Evolutionary conservation across 306 rosid genomes (phyloP).

Genomic region (Potentilla sterilis): DNA sequence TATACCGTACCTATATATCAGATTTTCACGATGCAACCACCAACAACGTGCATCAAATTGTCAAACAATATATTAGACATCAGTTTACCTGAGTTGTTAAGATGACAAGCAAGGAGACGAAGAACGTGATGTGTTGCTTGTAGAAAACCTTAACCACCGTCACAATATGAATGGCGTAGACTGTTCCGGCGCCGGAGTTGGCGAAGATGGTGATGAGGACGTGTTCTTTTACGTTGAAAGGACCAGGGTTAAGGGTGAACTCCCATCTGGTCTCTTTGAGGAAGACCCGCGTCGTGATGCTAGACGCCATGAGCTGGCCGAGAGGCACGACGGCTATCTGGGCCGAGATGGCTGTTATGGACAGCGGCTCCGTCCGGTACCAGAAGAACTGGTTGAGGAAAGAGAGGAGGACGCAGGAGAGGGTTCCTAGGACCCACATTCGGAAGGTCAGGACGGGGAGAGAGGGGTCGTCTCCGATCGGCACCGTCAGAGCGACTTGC

Average conservation of each 20-base stretch:
- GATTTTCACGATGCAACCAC: neutral
- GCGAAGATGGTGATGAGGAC: conserved; percentile 93
- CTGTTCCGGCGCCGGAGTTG: conserved; percentile 90
- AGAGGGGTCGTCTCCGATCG: conserved; percentile 59
- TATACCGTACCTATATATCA: neutral
- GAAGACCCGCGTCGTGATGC: conserved; percentile 50
- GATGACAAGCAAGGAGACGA: conserved; percentile 66
- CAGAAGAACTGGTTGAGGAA: conserved; percentile 93
- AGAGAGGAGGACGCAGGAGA: conserved; percentile 66
- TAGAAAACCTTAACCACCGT: conserved; percentile 77
- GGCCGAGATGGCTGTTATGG: conserved; percentile 82
- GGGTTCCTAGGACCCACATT: conserved; percentile 83
- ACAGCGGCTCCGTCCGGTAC: conserved; percentile 81
- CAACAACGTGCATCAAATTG: neutral
- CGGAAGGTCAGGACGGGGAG: conserved; percentile 78
- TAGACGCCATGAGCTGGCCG: conserved; percentile 79
- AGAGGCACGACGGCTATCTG: conserved; percentile 91
- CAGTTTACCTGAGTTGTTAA: conserved; percentile 73
- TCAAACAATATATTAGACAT: neutral
- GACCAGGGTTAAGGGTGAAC: conserved; percentile 77
- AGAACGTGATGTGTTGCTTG: conserved; percentile 49
- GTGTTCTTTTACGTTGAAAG: conserved; percentile 89
- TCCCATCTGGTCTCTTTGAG: conserved; percentile 58
- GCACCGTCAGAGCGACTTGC: conserved; percentile 88
- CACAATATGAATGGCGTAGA: conserved; percentile 83